Evolutionary conservation across 257 asterid species (phyloP).

Genomic region (Nicotiana attenuata): DNA sequence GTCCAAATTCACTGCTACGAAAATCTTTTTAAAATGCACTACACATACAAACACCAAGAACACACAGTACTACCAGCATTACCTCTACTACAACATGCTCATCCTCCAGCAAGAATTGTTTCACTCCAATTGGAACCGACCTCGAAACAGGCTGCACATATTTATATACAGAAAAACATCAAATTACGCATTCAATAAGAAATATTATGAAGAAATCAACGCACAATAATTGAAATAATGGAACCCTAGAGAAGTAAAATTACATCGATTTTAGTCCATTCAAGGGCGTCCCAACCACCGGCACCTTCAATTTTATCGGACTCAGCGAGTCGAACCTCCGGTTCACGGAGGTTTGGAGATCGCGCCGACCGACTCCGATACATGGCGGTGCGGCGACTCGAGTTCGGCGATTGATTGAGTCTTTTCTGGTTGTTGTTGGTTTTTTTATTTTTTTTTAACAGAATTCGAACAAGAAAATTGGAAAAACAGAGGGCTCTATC

Average conservation of each 20-base stretch:
- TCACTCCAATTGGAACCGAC: conserved; percentile 59
- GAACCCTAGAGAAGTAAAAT: conserved; percentile 2
- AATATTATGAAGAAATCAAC: neutral
- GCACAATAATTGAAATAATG: neutral
- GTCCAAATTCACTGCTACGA: neutral
- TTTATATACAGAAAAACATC: neutral
- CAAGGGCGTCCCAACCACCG: conserved; percentile 88
- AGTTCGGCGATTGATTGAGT: neutral
- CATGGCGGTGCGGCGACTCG: conserved; percentile 22
- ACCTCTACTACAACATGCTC: conserved; percentile 77
- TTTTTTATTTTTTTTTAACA: neutral
- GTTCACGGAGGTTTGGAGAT: conserved; percentile 50
- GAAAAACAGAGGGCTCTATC: neutral
- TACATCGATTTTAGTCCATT: conserved; percentile 92
- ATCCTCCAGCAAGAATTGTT: conserved; percentile 56
- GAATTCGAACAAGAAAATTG: neutral
- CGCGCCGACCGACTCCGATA: conserved; percentile 63
- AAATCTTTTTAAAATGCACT: neutral
- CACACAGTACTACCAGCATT: conserved; percentile 3
- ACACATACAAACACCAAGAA: neutral
- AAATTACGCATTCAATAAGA: neutral
- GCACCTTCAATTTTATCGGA: conserved; percentile 73
- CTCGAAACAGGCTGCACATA: conserved; percentile 53
- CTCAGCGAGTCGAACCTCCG: conserved; percentile 49
- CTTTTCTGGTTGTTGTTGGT: neutral